Evolutionary conservation across 345 rosid species (phyloP).

Genomic region (Mangifera indica): DNA sequence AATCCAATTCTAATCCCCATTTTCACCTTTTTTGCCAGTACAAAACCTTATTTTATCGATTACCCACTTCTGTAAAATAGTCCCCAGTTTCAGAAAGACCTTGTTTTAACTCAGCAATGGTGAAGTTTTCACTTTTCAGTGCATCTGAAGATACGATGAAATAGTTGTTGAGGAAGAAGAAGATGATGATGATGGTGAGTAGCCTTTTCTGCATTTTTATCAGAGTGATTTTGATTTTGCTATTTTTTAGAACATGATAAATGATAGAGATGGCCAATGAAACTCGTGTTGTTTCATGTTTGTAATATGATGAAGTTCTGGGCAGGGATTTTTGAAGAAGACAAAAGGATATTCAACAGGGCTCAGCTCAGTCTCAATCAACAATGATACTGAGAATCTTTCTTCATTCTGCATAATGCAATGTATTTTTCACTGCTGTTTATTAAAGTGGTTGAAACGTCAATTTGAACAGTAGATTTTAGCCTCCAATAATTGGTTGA

Average conservation of each 20-base stretch:
- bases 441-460: background rate
- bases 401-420: background rate
- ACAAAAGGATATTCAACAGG: no score
- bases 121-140: background rate
- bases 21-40: background rate
- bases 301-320: conserved; percentile 1
- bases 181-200: background rate
- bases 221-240: background rate
- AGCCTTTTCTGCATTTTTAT: background rate
- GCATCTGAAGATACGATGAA: background rate
- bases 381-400: background rate
- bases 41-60: background rate
- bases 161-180: background rate
- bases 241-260: background rate
- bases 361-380: background rate
- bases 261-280: conserved; percentile 5
- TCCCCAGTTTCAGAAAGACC: no score
- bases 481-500: background rate
- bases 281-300: background rate
- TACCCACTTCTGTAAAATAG: background rate
- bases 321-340: no score
- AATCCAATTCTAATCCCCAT: background rate
- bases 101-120: no score
- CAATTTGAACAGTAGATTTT: background rate
- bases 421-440: background rate